phyloP scores from a whole-genome alignment of 176 grass and related monocot species.

The Tillandsia leiboldiana region DNA sequence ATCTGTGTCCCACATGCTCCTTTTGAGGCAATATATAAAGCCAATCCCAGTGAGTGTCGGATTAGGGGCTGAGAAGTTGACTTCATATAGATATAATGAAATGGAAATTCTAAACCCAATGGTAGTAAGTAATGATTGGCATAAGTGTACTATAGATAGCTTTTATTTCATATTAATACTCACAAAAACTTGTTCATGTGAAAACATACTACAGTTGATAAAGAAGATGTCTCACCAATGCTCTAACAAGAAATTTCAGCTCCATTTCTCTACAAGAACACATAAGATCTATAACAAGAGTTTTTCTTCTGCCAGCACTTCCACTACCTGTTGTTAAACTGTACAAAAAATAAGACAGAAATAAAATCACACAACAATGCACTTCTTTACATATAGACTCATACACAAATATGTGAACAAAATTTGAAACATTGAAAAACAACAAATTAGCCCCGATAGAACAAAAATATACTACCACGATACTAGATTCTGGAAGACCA shows the following conservation, averaged over 20 bases:
- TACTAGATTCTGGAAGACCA: too few species aligned
- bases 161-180: too few species aligned
- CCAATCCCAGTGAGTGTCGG: too few species aligned
- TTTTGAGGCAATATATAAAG: too few species aligned
- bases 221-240: slow-evolving; percentile 49
- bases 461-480: too few species aligned
- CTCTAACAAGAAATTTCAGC: slow-evolving; percentile 94
- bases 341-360: slow-evolving; percentile 23
- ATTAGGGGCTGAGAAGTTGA: slow-evolving; percentile 5
- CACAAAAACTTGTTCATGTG: neutral
- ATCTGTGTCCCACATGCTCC: too few species aligned
- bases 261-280: slow-evolving; percentile 96
- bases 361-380: slow-evolving; percentile 8
- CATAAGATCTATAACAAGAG: slow-evolving; percentile 73
- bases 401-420: neutral
- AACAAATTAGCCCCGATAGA: neutral
- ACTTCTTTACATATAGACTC: slow-evolving; percentile 5
- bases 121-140: too few species aligned
- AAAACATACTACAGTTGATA: slow-evolving; percentile 17
- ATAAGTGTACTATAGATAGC: too few species aligned
- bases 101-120: too few species aligned
- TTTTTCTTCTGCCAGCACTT: slow-evolving; percentile 71
- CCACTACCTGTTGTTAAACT: slow-evolving; percentile 74
- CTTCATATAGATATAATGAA: neutral
- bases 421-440: neutral